Evolutionary conservation across 306 rosid genomes (phyloP).

Genomic region (Prunus campanulata): DNA sequence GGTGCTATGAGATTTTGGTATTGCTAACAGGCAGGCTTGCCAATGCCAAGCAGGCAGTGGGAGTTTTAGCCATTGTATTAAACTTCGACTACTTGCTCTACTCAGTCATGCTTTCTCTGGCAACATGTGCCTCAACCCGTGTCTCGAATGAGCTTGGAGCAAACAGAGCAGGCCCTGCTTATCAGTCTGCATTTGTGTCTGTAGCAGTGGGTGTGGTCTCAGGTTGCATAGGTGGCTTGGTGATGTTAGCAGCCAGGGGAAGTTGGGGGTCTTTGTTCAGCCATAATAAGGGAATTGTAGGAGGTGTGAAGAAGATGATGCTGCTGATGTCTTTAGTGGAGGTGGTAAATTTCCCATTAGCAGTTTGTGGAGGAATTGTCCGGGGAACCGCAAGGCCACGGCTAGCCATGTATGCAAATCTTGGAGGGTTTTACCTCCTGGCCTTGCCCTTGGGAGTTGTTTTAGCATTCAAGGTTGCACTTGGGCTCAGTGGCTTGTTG

Average conservation of each 20-base stretch:
- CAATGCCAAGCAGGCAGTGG: slow-evolving; percentile 57
- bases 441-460: slow-evolving; percentile 68
- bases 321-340: slow-evolving; percentile 73
- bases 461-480: slow-evolving; percentile 60
- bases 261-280: slow-evolving; percentile 74
- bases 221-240: slow-evolving; percentile 55
- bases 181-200: slow-evolving; percentile 52
- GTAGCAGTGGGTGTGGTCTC: slow-evolving; percentile 33
- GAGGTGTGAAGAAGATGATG: slow-evolving; percentile 71
- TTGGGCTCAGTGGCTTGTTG: slow-evolving; percentile 66
- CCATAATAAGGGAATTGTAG: slow-evolving; percentile 44
- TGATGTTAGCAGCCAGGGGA: slow-evolving; percentile 73
- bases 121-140: slow-evolving; percentile 63
- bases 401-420: slow-evolving; percentile 69
- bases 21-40: slow-evolving; percentile 69
- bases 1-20: slow-evolving; percentile 88
- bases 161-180: slow-evolving; percentile 45
- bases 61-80: slow-evolving; percentile 55
- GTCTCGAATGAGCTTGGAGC: slow-evolving; percentile 79
- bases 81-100: slow-evolving; percentile 74
- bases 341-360: slow-evolving; percentile 70
- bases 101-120: slow-evolving; percentile 66
- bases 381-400: slow-evolving; percentile 78
- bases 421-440: slow-evolving; percentile 74
- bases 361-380: slow-evolving; percentile 78